A percentile compares a stretch with the other conserved stretches of the same genome.
Conservation (phyloP, 129 eudicot genomes). For the Glebionis coronaria region DNA sequence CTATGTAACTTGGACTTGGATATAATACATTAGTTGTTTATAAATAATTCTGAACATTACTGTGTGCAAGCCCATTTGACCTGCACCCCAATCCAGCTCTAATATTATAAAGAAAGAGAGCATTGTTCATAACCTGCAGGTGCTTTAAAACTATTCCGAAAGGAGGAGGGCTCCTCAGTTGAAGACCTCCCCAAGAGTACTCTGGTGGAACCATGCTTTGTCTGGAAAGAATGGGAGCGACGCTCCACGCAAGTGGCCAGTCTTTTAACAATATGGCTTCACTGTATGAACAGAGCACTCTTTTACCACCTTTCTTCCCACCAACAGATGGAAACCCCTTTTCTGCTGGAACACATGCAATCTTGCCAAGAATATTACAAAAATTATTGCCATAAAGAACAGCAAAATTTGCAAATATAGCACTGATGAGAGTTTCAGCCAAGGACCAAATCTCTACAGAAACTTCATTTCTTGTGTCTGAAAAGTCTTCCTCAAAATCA, state of each 20-base stretch:
- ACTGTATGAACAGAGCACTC: conserved; percentile 76
- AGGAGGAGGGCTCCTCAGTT: conserved; percentile 83
- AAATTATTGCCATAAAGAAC: conserved; percentile 86
- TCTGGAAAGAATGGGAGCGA: conserved; percentile 75
- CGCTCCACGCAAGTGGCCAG: conserved; percentile 99
- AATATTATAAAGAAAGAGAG: conserved; percentile 7
- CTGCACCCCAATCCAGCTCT: not conserved
- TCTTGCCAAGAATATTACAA: conserved; percentile 82
- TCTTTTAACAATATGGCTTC: conserved; percentile 86
- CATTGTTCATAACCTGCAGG: conserved; percentile 55
- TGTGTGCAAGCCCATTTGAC: conserved; percentile 2
- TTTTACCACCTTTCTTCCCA: conserved; percentile 79
- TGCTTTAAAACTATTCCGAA: conserved; percentile 65
- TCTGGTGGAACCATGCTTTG: conserved; percentile 89
- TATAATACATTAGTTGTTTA: not conserved
- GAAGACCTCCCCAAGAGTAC: conserved; percentile 88
- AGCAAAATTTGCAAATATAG: conserved; percentile 89
- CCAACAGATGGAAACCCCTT: conserved; percentile 85
- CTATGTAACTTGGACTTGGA: conserved; percentile 2
- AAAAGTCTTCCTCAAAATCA: conserved; percentile 58
- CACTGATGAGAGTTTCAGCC: conserved; percentile 73
- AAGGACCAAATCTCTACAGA: conserved; percentile 77
- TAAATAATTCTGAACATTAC: not conserved
- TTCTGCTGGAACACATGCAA: conserved; percentile 88
- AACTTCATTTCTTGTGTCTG: conserved; percentile 54